These are phyloP conservation scores for Microglena sp. DNA, from an alignment of 139 green algal species.

Conservation along the genomic window DNA sequence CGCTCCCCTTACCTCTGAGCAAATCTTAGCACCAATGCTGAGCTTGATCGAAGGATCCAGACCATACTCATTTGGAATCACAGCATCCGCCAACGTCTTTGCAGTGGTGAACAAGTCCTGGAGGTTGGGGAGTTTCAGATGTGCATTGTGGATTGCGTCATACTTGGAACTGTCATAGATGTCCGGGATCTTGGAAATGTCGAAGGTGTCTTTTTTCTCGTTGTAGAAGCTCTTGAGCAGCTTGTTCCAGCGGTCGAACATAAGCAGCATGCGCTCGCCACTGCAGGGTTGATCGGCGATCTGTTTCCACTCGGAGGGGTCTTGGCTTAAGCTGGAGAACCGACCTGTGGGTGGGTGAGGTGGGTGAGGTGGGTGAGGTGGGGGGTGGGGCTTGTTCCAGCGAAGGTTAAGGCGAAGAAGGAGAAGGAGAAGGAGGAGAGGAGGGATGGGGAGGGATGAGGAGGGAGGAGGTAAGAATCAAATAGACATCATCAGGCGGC, in stretches of 20 bases:
- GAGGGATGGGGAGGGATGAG: neutral
- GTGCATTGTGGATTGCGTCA: conserved; percentile 89
- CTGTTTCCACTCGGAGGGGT: conserved; percentile 48
- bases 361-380: neutral
- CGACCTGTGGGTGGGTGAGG: neutral
- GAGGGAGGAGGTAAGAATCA: neutral
- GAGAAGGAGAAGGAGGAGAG: neutral
- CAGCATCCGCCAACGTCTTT: conserved; percentile 66
- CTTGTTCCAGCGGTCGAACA: conserved; percentile 88
- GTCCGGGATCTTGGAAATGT: conserved; percentile 91
- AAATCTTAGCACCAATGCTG: conserved; percentile 5
- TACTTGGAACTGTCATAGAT: conserved; percentile 92
- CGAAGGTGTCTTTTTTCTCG: conserved; percentile 70
- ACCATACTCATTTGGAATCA: conserved; percentile 62
- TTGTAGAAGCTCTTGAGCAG: conserved; percentile 77
- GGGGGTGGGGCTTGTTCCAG: neutral
- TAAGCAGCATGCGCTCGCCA: conserved; percentile 76
- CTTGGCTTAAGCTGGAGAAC: neutral
- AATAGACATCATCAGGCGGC: neutral
- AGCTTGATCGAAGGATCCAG: conserved; percentile 24
- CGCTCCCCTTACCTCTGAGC: conserved; percentile 1
- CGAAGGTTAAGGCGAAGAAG: neutral
- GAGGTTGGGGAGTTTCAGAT: conserved; percentile 56
- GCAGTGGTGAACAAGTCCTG: conserved; percentile 51
- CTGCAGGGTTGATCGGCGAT: conserved; percentile 56